These are phyloP conservation scores for Aspergillus novofumigatus DNA, from an alignment of 2,329 filamentous ascomycete genomes.

Conservation along the genomic window DNA sequence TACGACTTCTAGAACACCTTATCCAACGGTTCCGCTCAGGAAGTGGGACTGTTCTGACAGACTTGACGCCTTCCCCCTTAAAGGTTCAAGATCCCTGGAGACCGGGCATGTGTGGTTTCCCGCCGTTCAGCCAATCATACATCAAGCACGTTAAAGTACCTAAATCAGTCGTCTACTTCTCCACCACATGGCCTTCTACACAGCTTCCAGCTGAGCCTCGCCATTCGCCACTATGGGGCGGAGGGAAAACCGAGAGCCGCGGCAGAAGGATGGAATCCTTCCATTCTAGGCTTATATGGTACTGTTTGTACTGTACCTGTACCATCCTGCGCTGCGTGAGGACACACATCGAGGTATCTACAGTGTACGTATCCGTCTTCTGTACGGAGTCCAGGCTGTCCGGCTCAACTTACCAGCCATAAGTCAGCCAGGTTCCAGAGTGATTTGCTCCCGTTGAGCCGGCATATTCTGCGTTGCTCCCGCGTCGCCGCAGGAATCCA, in stretches of 20 bases:
- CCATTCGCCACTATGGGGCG: slow-evolving; percentile 5
- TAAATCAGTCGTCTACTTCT: background rate
- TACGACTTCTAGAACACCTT: background rate
- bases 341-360: background rate
- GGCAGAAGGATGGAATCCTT: slow-evolving; percentile 2
- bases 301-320: background rate
- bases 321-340: background rate
- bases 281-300: background rate
- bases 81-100: background rate
- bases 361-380: too few species aligned
- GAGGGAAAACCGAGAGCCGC: slow-evolving; percentile 2
- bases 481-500: background rate
- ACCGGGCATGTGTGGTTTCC: background rate
- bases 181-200: background rate
- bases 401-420: background rate
- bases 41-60: background rate
- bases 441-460: background rate
- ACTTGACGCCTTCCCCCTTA: background rate
- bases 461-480: too few species aligned
- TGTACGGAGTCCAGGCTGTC: too few species aligned
- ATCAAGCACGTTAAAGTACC: background rate
- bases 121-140: background rate
- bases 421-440: background rate
- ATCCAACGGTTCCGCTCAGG: background rate
- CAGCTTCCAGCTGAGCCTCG: background rate